These are phyloP conservation scores for Liriodendron chinense DNA, from an alignment of 164 flowering plant genomes.

Conservation along the genomic window DNA sequence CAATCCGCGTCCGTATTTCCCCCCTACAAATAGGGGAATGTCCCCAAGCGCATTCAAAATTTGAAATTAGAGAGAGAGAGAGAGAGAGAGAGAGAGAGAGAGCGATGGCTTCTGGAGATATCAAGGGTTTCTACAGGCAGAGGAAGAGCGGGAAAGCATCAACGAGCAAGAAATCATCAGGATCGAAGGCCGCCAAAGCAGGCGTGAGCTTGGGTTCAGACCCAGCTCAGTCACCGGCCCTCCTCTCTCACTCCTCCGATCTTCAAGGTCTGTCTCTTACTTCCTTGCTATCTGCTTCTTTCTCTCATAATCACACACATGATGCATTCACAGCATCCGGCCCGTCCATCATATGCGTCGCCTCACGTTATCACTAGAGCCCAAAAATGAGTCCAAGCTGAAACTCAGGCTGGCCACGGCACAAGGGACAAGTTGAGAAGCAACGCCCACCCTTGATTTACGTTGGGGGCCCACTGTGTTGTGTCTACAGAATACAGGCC, in stretches of 20 bases:
- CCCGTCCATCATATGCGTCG: no score
- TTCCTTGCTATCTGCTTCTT: neutral
- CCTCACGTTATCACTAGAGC: no score
- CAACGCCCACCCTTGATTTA: no score
- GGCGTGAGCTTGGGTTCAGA: slow-evolving; percentile 39
- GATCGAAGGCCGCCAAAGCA: slow-evolving; percentile 1
- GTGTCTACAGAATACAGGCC: no score
- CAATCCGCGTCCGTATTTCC: no score
- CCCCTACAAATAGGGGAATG: neutral
- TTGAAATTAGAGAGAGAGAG: slow-evolving; percentile 17
- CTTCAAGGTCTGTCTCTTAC: slow-evolving; percentile 9
- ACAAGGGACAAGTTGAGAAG: no score
- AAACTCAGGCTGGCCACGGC: no score
- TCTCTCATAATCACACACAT: no score
- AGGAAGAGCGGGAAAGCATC: slow-evolving; percentile 43
- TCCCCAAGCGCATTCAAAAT: slow-evolving; percentile 12
- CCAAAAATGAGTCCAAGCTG: no score
- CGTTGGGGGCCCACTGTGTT: no score
- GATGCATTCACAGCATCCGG: no score
- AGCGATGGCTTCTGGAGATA: slow-evolving; percentile 43
- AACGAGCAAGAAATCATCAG: slow-evolving; percentile 9
- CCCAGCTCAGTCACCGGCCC: slow-evolving; percentile 40
- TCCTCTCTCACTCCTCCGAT: slow-evolving; percentile 51
- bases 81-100: slow-evolving; percentile 20
- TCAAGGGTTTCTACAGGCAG: slow-evolving; percentile 71